A percentile compares a stretch with the other conserved stretches of the same genome.
These are phyloP conservation scores for Dipteronia sinensis DNA, from an alignment of 345 rosid genomes.

Conservation along the genomic window DNA sequence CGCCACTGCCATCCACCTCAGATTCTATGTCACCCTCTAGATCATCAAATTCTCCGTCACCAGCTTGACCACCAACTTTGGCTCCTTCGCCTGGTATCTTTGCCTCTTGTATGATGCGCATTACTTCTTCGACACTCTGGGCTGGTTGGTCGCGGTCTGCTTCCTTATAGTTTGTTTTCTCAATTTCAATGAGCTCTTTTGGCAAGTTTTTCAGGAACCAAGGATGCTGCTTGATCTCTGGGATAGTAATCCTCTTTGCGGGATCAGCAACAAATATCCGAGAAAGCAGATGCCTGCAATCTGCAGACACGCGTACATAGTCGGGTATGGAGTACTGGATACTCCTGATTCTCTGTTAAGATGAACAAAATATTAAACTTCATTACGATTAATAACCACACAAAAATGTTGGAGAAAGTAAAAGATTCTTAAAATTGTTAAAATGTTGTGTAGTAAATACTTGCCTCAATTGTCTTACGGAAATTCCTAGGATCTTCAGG, in stretches of 20 bases:
- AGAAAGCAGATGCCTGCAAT: constrained; percentile 62
- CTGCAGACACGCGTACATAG: constrained; percentile 63
- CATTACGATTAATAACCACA: neutral
- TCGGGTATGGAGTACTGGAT: constrained; percentile 69
- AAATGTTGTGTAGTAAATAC: constrained; percentile 19
- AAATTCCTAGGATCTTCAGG: constrained; percentile 74
- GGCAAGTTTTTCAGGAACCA: constrained; percentile 70
- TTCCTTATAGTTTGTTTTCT: constrained; percentile 41
- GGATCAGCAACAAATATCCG: constrained; percentile 69
- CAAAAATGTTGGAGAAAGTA: neutral
- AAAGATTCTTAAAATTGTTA: neutral
- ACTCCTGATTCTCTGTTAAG: constrained; percentile 59
- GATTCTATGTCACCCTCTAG: constrained; percentile 50
- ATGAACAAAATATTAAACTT: neutral
- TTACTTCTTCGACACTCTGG: constrained; percentile 48
- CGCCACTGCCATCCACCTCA: constrained; percentile 56
- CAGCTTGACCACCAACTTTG: constrained; percentile 28
- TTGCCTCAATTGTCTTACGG: constrained; percentile 68
- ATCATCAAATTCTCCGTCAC: constrained; percentile 45
- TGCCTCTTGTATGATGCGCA: constrained; percentile 55
- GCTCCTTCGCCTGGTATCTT: constrained; percentile 31
- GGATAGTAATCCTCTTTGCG: constrained; percentile 64
- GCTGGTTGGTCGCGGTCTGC: constrained; percentile 34
- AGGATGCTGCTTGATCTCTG: constrained; percentile 67
- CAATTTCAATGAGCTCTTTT: constrained; percentile 56